Conservation (phyloP, 768 basidiomycete genomes). For the Mycena vulgaris region DNA sequence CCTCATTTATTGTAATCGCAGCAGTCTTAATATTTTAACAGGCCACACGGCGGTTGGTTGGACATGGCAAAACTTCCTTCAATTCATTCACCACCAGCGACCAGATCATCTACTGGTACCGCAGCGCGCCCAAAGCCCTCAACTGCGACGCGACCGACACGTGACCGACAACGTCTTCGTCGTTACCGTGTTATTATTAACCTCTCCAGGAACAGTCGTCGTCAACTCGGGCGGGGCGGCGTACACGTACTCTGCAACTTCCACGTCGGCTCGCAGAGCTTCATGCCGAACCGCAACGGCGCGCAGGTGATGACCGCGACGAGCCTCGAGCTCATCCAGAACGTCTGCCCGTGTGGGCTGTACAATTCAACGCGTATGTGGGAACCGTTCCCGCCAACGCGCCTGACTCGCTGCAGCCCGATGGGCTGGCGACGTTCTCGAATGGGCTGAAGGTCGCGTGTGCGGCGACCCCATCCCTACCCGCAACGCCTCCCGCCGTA, state of each 20-base stretch:
- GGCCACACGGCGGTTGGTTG: constrained; percentile 53
- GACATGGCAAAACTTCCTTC: constrained; percentile 55
- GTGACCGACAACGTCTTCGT: constrained; percentile 38
- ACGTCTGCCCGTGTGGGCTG: constrained; percentile 39
- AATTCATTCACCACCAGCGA: constrained; percentile 33
- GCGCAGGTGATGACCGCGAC: constrained; percentile 34
- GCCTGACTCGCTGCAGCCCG: constrained; percentile 25
- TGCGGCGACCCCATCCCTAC: constrained; percentile 28
- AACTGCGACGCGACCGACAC: constrained; percentile 42
- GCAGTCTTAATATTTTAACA: too few relatives aligned
- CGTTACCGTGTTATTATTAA: constrained; percentile 38
- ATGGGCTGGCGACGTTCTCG: constrained; percentile 33
- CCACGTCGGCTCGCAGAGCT: constrained; percentile 37
- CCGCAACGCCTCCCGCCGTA: constrained; percentile 34
- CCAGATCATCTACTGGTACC: constrained; percentile 42
- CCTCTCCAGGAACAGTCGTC: constrained; percentile 33
- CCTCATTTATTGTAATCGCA: background rate
- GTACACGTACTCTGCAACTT: constrained; percentile 40
- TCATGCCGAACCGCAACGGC: constrained; percentile 30
- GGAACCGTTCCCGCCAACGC: constrained; percentile 37
- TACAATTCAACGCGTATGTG: constrained; percentile 43
- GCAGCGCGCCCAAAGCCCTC: constrained; percentile 34
- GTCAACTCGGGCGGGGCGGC: constrained; percentile 39
- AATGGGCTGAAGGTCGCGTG: constrained; percentile 36
- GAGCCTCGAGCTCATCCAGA: constrained; percentile 35